Percentiles rank a stretch among this genome's conserved stretches.
These are phyloP conservation scores for Malus sieversii DNA, from an alignment of 306 rosid genomes.

Conservation along the genomic window DNA sequence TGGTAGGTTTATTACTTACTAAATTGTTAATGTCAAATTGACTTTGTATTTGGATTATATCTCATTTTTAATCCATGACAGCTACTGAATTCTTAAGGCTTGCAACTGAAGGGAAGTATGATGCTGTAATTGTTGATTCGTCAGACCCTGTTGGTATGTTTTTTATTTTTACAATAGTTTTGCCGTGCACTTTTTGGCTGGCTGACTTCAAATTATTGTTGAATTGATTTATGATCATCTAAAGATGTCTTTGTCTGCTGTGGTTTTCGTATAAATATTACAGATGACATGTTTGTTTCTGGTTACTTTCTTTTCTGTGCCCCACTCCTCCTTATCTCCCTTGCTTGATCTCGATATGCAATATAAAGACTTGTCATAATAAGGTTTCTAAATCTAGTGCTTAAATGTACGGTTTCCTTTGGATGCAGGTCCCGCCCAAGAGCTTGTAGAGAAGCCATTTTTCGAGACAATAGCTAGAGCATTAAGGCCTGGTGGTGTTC, in stretches of 20 bases:
- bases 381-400: background rate
- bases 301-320: background rate
- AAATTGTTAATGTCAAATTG: background rate
- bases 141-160: constrained; percentile 94
- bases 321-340: no score
- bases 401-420: constrained; percentile 8
- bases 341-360: background rate
- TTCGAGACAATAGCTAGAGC: constrained; percentile 86
- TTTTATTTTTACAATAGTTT: constrained; percentile 2
- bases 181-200: background rate
- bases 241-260: no score
- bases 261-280: background rate
- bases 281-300: background rate
- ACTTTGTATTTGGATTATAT: background rate
- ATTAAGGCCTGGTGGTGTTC: constrained; percentile 89
- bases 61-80: constrained; percentile 25
- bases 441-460: constrained; percentile 94
- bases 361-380: background rate
- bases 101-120: constrained; percentile 69
- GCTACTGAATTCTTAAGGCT: constrained; percentile 68
- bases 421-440: constrained; percentile 91
- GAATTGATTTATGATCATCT: no score
- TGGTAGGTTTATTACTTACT: constrained; percentile 36
- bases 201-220: no score
- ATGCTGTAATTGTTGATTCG: constrained; percentile 92